phyloP scores from a whole-genome alignment of 2,329 filamentous ascomycete genomes.

The Fusarium hainanense region DNA sequence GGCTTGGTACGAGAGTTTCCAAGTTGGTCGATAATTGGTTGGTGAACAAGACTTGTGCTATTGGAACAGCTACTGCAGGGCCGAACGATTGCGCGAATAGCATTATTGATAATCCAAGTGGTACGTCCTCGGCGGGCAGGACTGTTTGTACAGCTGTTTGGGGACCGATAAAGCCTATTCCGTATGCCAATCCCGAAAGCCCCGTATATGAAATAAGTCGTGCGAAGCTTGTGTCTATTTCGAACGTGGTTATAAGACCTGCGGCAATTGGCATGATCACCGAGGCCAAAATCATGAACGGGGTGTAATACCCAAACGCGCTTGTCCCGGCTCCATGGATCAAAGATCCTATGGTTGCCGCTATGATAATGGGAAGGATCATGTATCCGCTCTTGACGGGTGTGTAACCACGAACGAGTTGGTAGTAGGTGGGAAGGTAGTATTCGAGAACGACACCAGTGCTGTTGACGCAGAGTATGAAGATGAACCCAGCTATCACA shows the following conservation, averaged over 20 bases:
- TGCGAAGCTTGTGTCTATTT: slow-evolving; percentile 2
- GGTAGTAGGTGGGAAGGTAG: slow-evolving; percentile 56
- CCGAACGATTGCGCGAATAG: slow-evolving; percentile 40
- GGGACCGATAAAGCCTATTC: slow-evolving; percentile 23
- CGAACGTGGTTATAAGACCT: slow-evolving; percentile 19
- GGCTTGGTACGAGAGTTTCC: neutral
- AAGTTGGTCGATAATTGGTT: slow-evolving; percentile 27
- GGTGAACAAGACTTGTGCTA: slow-evolving; percentile 37
- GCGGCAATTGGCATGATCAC: slow-evolving; percentile 14
- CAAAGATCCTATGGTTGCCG: slow-evolving; percentile 17
- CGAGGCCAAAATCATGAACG: slow-evolving; percentile 29
- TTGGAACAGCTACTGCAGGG: slow-evolving; percentile 22
- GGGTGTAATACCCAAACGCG: slow-evolving; percentile 16
- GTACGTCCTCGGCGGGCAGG: slow-evolving; percentile 14
- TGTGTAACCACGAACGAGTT: slow-evolving; percentile 53
- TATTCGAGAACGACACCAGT: slow-evolving; percentile 48
- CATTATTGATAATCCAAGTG: slow-evolving; percentile 37
- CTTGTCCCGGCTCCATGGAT: slow-evolving; percentile 27
- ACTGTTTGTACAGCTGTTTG: slow-evolving; percentile 27
- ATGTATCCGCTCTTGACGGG: slow-evolving; percentile 48
- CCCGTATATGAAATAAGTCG: slow-evolving; percentile 16
- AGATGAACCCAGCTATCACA: slow-evolving; percentile 49
- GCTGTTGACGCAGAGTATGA: slow-evolving; percentile 52
- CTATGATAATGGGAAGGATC: slow-evolving; percentile 36
- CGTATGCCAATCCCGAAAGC: slow-evolving; percentile 15